phyloP scores from a whole-genome alignment of 73 alveolate species.

The Blepharisma japonicum region DNA sequence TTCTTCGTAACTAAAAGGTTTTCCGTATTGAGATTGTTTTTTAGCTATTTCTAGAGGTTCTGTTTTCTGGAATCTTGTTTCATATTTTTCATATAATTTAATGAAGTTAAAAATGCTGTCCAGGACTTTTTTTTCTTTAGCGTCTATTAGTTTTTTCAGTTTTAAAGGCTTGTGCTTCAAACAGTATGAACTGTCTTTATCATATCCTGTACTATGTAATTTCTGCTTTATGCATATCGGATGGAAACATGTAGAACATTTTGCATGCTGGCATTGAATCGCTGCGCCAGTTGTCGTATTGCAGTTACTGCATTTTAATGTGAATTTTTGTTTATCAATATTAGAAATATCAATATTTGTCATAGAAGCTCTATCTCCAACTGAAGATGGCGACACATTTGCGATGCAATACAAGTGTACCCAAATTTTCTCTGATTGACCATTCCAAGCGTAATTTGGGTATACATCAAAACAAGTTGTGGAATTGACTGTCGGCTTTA shows the following conservation, averaged over 20 bases:
- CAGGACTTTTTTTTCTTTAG: background rate
- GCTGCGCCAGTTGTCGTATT: slow-evolving; percentile 57
- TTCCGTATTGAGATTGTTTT: no score
- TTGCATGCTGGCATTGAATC: slow-evolving; percentile 45
- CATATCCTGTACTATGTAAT: slow-evolving; percentile 4
- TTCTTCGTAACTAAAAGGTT: no score
- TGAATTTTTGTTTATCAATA: slow-evolving; percentile 41
- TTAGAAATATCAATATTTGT: slow-evolving; percentile 31
- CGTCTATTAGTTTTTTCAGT: background rate
- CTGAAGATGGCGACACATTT: background rate
- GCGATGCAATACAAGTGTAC: background rate
- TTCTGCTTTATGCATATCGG: slow-evolving; percentile 9
- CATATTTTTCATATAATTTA: slow-evolving; percentile 7
- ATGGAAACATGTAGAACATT: background rate
- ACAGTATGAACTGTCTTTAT: slow-evolving; percentile 3
- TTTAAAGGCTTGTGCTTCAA: background rate
- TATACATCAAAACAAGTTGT: background rate
- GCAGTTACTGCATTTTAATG: slow-evolving; percentile 43
- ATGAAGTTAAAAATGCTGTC: background rate
- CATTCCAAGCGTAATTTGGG: slow-evolving; percentile 6
- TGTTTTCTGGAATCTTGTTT: background rate
- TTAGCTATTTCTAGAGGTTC: no score
- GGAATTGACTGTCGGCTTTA: background rate
- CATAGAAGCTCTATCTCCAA: slow-evolving; percentile 8
- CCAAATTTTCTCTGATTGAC: slow-evolving; percentile 12